Conservation (phyloP, 1,139 yeast species). For the Wickerhamomyces sp. region DNA sequence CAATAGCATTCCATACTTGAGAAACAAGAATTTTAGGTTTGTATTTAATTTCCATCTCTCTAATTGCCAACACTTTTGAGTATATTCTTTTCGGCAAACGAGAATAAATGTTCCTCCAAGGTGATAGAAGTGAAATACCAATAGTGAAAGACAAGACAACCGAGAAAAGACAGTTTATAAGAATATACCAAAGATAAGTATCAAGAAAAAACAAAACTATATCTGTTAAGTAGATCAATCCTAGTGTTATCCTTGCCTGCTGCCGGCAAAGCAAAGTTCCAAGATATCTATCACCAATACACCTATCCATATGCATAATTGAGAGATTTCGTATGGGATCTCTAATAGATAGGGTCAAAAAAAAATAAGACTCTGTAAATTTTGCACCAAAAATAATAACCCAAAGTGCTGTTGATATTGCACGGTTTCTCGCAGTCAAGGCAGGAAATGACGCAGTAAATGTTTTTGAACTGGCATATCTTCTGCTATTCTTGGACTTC, state of each 20-base stretch:
- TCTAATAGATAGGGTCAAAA: slow-evolving; percentile 68
- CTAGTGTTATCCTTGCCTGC: slow-evolving; percentile 56
- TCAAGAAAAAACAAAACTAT: slow-evolving; percentile 74
- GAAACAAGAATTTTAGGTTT: slow-evolving; percentile 52
- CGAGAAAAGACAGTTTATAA: slow-evolving; percentile 74
- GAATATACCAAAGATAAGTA: slow-evolving; percentile 85
- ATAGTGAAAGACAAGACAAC: slow-evolving; percentile 62
- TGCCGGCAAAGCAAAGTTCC: slow-evolving; percentile 50
- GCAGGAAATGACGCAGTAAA: slow-evolving; percentile 55
- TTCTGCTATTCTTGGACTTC: slow-evolving; percentile 29
- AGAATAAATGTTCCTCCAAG: slow-evolving; percentile 80
- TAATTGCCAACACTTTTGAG: slow-evolving; percentile 55
- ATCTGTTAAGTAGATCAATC: slow-evolving; percentile 58
- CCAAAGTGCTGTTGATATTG: slow-evolving; percentile 66
- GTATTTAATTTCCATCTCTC: slow-evolving; percentile 43
- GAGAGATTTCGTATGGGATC: slow-evolving; percentile 74
- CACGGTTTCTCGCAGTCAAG: slow-evolving; percentile 44
- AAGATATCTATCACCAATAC: slow-evolving; percentile 53
- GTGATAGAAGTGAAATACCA: slow-evolving; percentile 80
- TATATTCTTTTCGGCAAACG: slow-evolving; percentile 70
- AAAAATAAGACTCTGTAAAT: slow-evolving; percentile 76
- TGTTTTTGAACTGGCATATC: slow-evolving; percentile 39
- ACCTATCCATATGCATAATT: slow-evolving; percentile 53
- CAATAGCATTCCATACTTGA: slow-evolving; percentile 77
- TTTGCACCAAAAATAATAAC: slow-evolving; percentile 64